phyloP scores from a whole-genome alignment of 768 basidiomycete species.

The Termitomyces sp. region DNA sequence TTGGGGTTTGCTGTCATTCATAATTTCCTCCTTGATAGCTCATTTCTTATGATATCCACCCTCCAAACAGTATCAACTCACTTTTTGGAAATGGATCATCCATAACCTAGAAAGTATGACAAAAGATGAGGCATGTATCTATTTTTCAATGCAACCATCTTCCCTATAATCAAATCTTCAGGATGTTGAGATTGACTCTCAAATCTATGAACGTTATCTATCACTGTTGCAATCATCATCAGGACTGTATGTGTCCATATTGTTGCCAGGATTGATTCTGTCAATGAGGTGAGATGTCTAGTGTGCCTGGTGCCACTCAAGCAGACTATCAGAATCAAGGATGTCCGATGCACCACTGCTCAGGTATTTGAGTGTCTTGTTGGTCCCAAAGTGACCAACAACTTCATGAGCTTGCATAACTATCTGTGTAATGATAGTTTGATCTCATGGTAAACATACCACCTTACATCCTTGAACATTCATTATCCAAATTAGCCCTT shows the following conservation, averaged over 20 bases:
- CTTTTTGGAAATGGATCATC: slow-evolving; percentile 75
- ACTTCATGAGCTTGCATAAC: too few species aligned
- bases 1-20: slow-evolving; percentile 38
- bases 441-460: too few species aligned
- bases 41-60: slow-evolving; percentile 60
- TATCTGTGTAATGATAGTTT: too few species aligned
- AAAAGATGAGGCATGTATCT: slow-evolving; percentile 40
- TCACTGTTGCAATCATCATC: slow-evolving; percentile 34
- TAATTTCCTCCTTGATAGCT: slow-evolving; percentile 41
- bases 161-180: slow-evolving; percentile 16
- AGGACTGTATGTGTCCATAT: slow-evolving; percentile 22
- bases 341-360: slow-evolving; percentile 22
- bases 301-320: slow-evolving; percentile 17
- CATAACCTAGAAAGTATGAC: slow-evolving; percentile 41
- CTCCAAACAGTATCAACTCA: slow-evolving; percentile 51
- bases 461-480: too few species aligned
- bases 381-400: too few species aligned
- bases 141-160: neutral
- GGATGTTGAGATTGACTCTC: slow-evolving; percentile 59
- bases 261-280: neutral
- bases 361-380: too few species aligned
- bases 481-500: too few species aligned
- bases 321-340: slow-evolving; percentile 17
- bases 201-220: slow-evolving; percentile 60
- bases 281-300: slow-evolving; percentile 6